Evolutionary conservation across 2,329 filamentous ascomycete species (phyloP), one percentile per base, ranked within the genome.

Genomic region (Alternaria postmessia): DNA sequence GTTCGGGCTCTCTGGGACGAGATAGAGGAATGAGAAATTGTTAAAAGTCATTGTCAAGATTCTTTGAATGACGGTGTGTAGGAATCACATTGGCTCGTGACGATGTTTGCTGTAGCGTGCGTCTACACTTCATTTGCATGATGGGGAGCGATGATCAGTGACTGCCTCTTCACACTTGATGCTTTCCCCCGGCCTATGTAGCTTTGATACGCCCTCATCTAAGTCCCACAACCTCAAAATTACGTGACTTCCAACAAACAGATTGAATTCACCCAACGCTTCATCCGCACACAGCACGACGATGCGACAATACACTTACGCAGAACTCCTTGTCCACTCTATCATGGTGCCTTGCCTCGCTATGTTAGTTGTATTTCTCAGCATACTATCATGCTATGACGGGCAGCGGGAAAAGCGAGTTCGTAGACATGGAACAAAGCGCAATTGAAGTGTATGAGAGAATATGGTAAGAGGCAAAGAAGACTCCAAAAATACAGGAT

Each of bases 11-110:
- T 49, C 14, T 38, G 43, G 51, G 16, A 54, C 46, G 39, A 22
- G 49, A 48, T 58, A 51, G 54, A 41, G 54, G 41, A 61, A 61
- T 54, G 59, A 39, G 34, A 61, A 61, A 49, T 53, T 51, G 51
- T 54, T 39, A 46, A 58, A 58, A 39, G n/a, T 44, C n/a, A 32
- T n/a, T 43, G 18, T 43, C 20, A 36, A 22, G 2, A 9, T 20
- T 41, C 12, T n/a, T 32, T 7, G 18, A 24, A 11, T 48, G 14
- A 30, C 24, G 9, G 16, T 36, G 46, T 36, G 30, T 22, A 9
- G 12, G 39, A 24, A 24, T 3, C 7, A 7, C 2, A 7, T 16
- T 42, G 20, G 39, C 20, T 42, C 6, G 39, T 42, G 20, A 42
- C 39, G 20, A 6, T 14, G 18, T 41, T 22, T 11, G 9, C 18